Percentiles rank a stretch among this genome's conserved stretches.
phyloP scores from a whole-genome alignment of 176 grass and related monocot species.

The Bonia amplexicaulis region DNA sequence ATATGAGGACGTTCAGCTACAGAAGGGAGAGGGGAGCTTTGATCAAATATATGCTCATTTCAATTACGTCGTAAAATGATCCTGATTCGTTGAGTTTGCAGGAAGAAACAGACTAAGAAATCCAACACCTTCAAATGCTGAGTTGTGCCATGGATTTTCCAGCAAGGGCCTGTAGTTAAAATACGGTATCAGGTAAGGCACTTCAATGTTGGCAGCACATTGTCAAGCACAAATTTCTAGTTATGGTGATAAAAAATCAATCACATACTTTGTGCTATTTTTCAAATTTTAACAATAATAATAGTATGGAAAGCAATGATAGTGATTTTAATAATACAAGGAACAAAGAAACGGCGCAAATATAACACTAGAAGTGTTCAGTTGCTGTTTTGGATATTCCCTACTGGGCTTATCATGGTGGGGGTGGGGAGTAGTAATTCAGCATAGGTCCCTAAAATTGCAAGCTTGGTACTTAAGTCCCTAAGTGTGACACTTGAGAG shows the following conservation, averaged over 20 bases:
- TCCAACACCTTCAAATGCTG: constrained; percentile 91
- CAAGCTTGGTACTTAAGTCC: not conserved
- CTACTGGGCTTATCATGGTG: not conserved
- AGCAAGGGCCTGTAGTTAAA: constrained; percentile 60
- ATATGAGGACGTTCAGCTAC: not conserved
- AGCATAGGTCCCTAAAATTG: not conserved
- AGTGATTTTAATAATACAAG: not conserved
- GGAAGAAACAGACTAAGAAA: constrained; percentile 92
- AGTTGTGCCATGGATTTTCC: constrained; percentile 98
- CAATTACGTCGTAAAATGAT: constrained; percentile 74
- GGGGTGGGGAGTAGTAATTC: too few relatives aligned
- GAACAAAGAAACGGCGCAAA: not conserved
- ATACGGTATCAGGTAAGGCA: constrained; percentile 18
- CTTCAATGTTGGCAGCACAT: constrained; percentile 20
- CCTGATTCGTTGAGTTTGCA: constrained; percentile 66
- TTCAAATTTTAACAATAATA: constrained; percentile 12
- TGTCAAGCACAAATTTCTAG: constrained; percentile 13
- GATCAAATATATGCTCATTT: constrained; percentile 8
- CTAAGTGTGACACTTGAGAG: not conserved
- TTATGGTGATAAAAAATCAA: constrained; percentile 16
- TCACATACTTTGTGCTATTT: not conserved
- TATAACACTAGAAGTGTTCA: not conserved
- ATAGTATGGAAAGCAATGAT: not conserved
- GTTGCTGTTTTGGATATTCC: not conserved
- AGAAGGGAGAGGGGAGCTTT: not conserved